These are phyloP conservation scores for Funneliformis caledonium DNA, from an alignment of 371 early-diverging fungal species.

Conservation along the genomic window DNA sequence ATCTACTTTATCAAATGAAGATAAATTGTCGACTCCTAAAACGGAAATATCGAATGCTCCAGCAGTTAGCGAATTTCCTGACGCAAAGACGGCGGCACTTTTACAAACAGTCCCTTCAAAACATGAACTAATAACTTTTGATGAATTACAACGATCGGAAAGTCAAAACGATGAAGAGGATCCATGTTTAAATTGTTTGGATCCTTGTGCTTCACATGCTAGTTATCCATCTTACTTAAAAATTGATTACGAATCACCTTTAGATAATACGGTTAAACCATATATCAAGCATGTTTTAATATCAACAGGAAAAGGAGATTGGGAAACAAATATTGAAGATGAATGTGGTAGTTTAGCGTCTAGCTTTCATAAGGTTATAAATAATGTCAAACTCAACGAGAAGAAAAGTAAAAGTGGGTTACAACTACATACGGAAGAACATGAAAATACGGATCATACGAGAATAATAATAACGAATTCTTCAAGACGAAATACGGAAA, in stretches of 20 bases:
- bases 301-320: constrained; percentile 64
- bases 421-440: neutral
- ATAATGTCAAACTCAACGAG: constrained; percentile 30
- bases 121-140: neutral
- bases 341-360: constrained; percentile 14
- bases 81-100: neutral
- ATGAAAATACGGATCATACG: constrained; percentile 7
- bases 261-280: constrained; percentile 71
- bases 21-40: neutral
- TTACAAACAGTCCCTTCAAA: neutral
- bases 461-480: constrained; percentile 49
- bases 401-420: constrained; percentile 10
- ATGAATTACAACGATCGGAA: neutral
- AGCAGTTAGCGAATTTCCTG: neutral
- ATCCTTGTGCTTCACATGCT: constrained; percentile 51
- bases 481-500: constrained; percentile 39
- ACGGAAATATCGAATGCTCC: neutral
- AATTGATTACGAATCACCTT: constrained; percentile 58
- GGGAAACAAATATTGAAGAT: constrained; percentile 53
- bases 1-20: neutral
- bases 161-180: neutral
- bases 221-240: constrained; percentile 68
- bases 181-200: constrained; percentile 17
- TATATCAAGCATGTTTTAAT: constrained; percentile 75
- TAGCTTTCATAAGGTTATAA: constrained; percentile 12